Evolutionary conservation across 2,329 filamentous ascomycete species (phyloP).

Genomic region (Diaporthe longicolla): DNA sequence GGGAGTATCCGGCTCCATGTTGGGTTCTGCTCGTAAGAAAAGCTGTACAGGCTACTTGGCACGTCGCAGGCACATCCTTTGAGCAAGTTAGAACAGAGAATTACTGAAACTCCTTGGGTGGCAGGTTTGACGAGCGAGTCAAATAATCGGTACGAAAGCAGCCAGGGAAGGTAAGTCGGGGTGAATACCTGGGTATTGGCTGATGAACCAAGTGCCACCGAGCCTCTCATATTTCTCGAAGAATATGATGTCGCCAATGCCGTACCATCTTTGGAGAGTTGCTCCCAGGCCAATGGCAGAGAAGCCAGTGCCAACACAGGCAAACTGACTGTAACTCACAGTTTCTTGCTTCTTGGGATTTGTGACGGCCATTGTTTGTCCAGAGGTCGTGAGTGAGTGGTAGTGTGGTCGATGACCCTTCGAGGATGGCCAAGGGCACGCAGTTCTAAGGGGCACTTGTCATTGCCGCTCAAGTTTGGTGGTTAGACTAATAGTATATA

Average conservation of each 20-base stretch:
- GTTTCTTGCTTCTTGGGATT: not conserved
- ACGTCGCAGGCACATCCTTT: conserved; percentile 66
- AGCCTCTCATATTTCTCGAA: conserved; percentile 71
- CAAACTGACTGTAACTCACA: conserved; percentile 53
- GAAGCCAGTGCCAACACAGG: conserved; percentile 71
- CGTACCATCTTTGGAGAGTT: conserved; percentile 69
- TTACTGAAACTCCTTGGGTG: not conserved
- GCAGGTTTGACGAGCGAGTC: not conserved
- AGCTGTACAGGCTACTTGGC: conserved; percentile 72
- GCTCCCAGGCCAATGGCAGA: conserved; percentile 74
- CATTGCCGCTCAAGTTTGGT: not conserved
- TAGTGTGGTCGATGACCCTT: not conserved
- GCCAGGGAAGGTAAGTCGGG: not conserved
- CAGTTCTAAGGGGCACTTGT: not conserved
- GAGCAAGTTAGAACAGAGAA: not conserved
- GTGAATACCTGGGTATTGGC: conserved; percentile 68
- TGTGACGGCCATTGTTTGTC: not conserved
- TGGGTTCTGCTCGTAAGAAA: conserved; percentile 71
- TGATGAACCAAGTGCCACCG: conserved; percentile 76
- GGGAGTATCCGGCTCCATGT: conserved; percentile 73
- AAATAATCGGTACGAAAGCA: not conserved
- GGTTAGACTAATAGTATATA: not conserved
- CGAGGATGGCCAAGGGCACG: not conserved
- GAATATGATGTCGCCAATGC: conserved; percentile 71
- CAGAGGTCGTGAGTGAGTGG: not conserved